phyloP scores from a whole-genome alignment of 352 stramenopile genomes.

The Globisporangium emineosum region DNA sequence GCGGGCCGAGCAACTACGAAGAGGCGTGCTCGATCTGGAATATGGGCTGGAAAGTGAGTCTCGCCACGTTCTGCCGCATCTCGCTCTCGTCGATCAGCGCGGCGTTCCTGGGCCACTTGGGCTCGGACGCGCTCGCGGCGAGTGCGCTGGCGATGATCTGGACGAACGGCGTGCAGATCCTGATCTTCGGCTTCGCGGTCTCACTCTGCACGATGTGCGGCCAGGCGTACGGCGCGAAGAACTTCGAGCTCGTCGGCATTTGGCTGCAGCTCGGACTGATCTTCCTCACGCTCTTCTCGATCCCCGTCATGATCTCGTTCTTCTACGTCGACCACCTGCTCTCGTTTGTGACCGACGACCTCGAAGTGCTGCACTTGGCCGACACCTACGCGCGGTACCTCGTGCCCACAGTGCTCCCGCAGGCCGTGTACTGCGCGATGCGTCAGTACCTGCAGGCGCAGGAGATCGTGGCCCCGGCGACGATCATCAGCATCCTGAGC shows the following conservation, averaged over 20 bases:
- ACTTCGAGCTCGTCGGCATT: constrained; percentile 71
- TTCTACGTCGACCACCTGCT: constrained; percentile 79
- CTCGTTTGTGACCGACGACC: constrained; percentile 61
- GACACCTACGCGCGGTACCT: constrained; percentile 61
- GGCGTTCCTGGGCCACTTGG: constrained; percentile 74
- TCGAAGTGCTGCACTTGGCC: constrained; percentile 52
- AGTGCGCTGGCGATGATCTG: constrained; percentile 73
- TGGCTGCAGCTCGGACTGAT: constrained; percentile 78
- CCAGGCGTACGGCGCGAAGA: constrained; percentile 77
- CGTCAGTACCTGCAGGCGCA: constrained; percentile 79
- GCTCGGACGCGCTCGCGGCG: constrained; percentile 67
- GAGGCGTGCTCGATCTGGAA: constrained; percentile 70
- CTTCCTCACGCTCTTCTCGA: constrained; percentile 61
- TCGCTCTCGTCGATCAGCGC: constrained; percentile 77
- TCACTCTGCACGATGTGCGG: constrained; percentile 81
- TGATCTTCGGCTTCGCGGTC: constrained; percentile 76
- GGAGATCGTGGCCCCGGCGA: constrained; percentile 77
- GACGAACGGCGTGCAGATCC: constrained; percentile 75
- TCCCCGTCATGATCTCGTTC: constrained; percentile 78
- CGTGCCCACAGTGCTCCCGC: constrained; percentile 59
- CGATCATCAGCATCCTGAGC: constrained; percentile 68
- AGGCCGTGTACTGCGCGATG: constrained; percentile 68
- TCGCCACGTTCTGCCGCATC: constrained; percentile 81
- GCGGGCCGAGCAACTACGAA: constrained; percentile 25
- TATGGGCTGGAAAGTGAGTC: constrained; percentile 83